Base-by-base conservation (phyloP, 495 filamentous ascomycete species). In the Lophiostoma macrostomum region DNA sequence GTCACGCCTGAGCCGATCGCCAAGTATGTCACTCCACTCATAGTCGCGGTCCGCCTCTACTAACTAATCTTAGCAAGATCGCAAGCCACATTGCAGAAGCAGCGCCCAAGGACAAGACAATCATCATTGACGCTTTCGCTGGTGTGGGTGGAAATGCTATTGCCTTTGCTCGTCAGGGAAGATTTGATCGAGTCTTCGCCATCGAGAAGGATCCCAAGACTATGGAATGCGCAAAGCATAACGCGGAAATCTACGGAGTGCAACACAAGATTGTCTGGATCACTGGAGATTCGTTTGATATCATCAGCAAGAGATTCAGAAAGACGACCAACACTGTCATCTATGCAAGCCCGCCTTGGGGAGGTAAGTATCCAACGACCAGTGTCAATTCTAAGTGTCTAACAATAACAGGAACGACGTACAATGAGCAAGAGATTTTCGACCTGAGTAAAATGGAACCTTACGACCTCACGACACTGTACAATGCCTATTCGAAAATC, bases 141-240 rank as follows among this genome's bases (percentile, higher is more conserved):
- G 93, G 93, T 25, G 88, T 90, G 7, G 93, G 93, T 13, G 93
- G 91, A 42, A 97, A 98, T 66, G 78, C 84, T n/a, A 98, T 98
- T 54, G 88, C 90, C 24, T 95, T 97, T 63, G 93, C 93, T 12
- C 74, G 80, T 6, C 84, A 84, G 3, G 79, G 77, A 8, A 77
- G 80, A 42, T 97, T 89, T 85, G 76, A 80, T 24, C 82, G 79
- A 39, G 78, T 98, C 38, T 88, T 96, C 64, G 89, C 87, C 27
- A 85, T 97, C 63, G 93, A 98, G 70, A 86, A 83, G 45, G 80
- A 95, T 63, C 74, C 84, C 11, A 71, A 77, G 1, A 85, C 85
- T 4, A 74, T 98, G 1, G 78, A 81, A 38, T 98, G 93, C 71
- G 93, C 88, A 28, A 90, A 91, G 71, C 86, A 91, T 63, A 98